Conservation (phyloP, 176 grass and related monocot species). For the Melocanna baccifera region DNA sequence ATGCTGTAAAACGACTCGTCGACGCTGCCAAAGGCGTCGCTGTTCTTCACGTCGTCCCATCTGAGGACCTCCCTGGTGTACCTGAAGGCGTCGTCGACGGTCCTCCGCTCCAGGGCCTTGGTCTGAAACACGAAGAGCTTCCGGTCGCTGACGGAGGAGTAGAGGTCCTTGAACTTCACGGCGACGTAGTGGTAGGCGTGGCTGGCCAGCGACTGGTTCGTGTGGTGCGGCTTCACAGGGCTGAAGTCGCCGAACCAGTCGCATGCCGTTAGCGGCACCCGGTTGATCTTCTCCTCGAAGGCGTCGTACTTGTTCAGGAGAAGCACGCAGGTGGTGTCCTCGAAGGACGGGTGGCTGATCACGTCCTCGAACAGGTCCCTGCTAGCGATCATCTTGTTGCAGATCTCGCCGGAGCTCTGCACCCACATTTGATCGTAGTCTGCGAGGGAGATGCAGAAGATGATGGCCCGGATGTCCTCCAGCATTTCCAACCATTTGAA, state of each 20-base stretch:
- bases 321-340: constrained; percentile 49
- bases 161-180: constrained; percentile 67
- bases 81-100: constrained; percentile 51
- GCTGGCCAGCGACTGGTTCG: constrained; percentile 49
- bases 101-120: constrained; percentile 46
- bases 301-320: constrained; percentile 68
- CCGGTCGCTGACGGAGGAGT: constrained; percentile 36
- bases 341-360: constrained; percentile 49
- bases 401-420: constrained; percentile 22
- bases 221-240: constrained; percentile 52
- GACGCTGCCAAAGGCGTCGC: constrained; percentile 37
- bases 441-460: constrained; percentile 57
- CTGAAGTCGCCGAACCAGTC: constrained; percentile 64
- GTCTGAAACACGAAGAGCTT: constrained; percentile 74
- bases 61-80: constrained; percentile 64
- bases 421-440: constrained; percentile 53
- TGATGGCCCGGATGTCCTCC: constrained; percentile 54
- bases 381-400: constrained; percentile 73
- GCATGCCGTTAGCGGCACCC: constrained; percentile 34
- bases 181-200: constrained; percentile 69
- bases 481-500: constrained; percentile 73
- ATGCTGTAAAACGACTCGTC: constrained; percentile 61
- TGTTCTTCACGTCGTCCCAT: constrained; percentile 59
- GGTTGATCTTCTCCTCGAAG: constrained; percentile 56
- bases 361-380: constrained; percentile 57